phyloP scores from a whole-genome alignment of 768 basidiomycete species.

The Suillus tomentosus region DNA sequence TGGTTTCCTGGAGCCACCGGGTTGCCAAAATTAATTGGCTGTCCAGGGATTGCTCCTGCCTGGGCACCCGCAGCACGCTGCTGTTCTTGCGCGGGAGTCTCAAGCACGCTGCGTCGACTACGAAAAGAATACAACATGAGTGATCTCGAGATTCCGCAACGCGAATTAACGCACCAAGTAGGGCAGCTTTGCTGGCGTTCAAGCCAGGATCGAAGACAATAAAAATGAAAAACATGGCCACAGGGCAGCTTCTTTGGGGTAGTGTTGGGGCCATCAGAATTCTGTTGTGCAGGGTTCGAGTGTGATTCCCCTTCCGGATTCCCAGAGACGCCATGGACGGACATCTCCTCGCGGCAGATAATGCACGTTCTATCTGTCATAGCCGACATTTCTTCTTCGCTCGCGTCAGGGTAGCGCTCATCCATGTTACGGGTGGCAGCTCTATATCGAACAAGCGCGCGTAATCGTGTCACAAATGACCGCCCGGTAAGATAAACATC shows the following conservation, averaged over 20 bases:
- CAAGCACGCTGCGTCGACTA: conserved; percentile 79
- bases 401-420: conserved; percentile 90
- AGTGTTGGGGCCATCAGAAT: conserved; percentile 79
- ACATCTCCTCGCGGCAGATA: conserved; percentile 97
- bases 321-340: conserved; percentile 37
- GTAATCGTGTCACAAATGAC: conserved; percentile 85
- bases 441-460: conserved; percentile 89
- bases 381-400: conserved; percentile 75
- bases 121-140: conserved; percentile 13
- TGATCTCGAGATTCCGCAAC: conserved; percentile 8
- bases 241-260: conserved; percentile 97
- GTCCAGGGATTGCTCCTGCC: conserved; percentile 34
- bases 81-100: conserved; percentile 41
- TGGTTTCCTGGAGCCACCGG: conserved; percentile 24
- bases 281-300: conserved; percentile 21
- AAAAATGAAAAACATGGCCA: conserved; percentile 97
- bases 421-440: conserved; percentile 97
- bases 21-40: conserved; percentile 32
- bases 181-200: conserved; percentile 99
- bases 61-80: conserved; percentile 29
- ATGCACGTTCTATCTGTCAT: conserved; percentile 94
- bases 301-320: conserved; percentile 24
- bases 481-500: conserved; percentile 96
- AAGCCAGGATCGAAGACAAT: conserved; percentile 96
- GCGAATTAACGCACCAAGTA: conserved; percentile 72